Percentiles rank a stretch among this genome's conserved stretches.
These are phyloP conservation scores for Candida labiduridarum DNA, from an alignment of 1,139 yeast genomes.

Conservation along the genomic window DNA sequence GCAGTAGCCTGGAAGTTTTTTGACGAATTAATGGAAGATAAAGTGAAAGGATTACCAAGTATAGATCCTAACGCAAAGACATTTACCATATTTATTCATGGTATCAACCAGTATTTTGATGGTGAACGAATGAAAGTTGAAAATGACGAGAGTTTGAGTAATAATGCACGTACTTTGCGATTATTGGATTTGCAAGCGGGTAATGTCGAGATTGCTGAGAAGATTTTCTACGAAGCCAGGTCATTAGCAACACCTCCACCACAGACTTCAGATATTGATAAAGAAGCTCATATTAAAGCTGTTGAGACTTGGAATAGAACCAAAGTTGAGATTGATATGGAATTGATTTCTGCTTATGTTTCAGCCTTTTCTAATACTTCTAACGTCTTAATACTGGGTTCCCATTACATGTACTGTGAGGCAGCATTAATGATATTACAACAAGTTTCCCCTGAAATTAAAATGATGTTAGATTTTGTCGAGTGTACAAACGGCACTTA, in stretches of 20 bases:
- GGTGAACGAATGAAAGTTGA: constrained; percentile 21
- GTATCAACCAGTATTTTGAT: constrained; percentile 30
- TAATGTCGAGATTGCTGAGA: constrained; percentile 30
- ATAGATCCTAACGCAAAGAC: constrained; percentile 39
- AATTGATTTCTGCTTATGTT: constrained; percentile 31
- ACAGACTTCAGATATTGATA: not conserved
- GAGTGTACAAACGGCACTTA: constrained; percentile 8
- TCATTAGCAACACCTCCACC: constrained; percentile 35
- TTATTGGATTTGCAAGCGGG: constrained; percentile 32
- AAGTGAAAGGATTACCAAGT: constrained; percentile 15
- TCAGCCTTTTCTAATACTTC: constrained; percentile 36
- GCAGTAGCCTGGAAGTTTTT: constrained; percentile 43
- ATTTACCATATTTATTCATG: constrained; percentile 44
- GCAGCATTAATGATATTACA: constrained; percentile 12
- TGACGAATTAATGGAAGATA: constrained; percentile 27
- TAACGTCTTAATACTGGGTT: constrained; percentile 20
- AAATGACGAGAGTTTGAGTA: constrained; percentile 18
- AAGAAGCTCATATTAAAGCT: not conserved
- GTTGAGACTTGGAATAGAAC: constrained; percentile 5
- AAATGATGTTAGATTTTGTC: no score
- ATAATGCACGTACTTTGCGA: constrained; percentile 23
- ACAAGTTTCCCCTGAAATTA: constrained; percentile 29
- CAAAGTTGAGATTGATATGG: constrained; percentile 16
- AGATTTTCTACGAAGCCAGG: constrained; percentile 30
- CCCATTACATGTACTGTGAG: constrained; percentile 34